Base-by-base conservation (phyloP, 768 basidiomycete genomes). In the Pleurotus salmoneostramineus region DNA sequence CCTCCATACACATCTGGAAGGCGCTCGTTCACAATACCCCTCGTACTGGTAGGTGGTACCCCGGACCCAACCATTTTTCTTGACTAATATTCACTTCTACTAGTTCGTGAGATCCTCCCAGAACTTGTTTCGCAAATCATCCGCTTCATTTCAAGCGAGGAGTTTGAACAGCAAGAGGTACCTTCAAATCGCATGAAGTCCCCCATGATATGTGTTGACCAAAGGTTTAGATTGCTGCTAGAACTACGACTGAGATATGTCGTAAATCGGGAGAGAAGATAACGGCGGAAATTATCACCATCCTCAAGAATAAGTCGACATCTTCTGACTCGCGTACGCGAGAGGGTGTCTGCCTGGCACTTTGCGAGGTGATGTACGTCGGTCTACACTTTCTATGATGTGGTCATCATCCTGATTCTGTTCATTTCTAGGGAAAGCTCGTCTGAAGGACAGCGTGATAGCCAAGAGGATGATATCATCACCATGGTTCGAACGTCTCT, bases 1-100 rank as follows among this genome's bases (percentile, higher is more conserved):
- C 93, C 2, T 91, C 95, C 0, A 84, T 96, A 46, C 93, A 93
- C 58, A 97, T 98, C 62, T 99, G 97, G 97, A 98, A 98, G 73
- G 96, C 94, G 3, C 78, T 98, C 61, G 95, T 99, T 7, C 84
- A 93, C 69, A 98, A 96, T 65, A 96, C 94, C 0, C 95, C 93
- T 4, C 80, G 89, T 46, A 96, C 94, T 62, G 88, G 93, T 93
- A 67, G 57, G 75, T 36, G 34, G 17, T 57, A 43, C 14, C 21
- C 37, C 44, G 50, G 12, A 59, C 32, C n/a, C 1, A 51, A 52
- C 47, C 59, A 56, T 61, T 57, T 14, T 17, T 12, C 14, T 40
- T 51, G 17, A 34, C 47, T 32, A 14, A 21, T 56, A 27, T 3
- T 40, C 37, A 8, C 37, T 7, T 62, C 54, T 6, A 64, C 36